A percentile compares a stretch with the other conserved stretches of the same genome.
Evolutionary conservation across 768 basidiomycete species (phyloP).

Genomic region (Rhodotorula graminis): DNA sequence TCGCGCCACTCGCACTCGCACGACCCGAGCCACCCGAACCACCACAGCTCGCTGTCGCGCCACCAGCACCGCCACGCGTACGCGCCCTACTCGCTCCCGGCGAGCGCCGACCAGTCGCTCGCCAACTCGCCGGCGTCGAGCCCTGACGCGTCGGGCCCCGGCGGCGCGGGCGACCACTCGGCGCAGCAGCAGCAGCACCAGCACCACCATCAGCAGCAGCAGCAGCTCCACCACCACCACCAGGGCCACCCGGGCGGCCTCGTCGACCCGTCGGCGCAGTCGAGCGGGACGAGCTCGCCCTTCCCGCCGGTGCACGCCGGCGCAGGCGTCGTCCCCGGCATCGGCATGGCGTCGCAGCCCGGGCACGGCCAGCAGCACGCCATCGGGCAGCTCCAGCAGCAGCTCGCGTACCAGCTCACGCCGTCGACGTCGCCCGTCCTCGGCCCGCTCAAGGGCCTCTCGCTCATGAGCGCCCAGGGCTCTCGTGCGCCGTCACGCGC

Average conservation of each 20-base stretch:
- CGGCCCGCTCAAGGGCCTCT: constrained; percentile 35
- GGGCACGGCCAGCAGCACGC: constrained; percentile 30
- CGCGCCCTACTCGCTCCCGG: constrained; percentile 32
- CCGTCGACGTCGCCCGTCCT: constrained; percentile 33
- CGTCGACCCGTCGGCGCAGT: background rate
- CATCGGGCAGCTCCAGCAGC: constrained; percentile 32
- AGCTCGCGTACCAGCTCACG: constrained; percentile 29
- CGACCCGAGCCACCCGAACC: constrained; percentile 34
- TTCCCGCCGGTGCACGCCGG: constrained; percentile 18
- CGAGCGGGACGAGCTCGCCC: constrained; percentile 1
- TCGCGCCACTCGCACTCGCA: constrained; percentile 37
- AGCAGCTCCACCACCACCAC: too few species aligned
- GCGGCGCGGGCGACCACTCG: background rate
- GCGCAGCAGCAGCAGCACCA: background rate
- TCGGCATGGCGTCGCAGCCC: constrained; percentile 34
- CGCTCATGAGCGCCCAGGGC: constrained; percentile 26
- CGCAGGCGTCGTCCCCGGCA: constrained; percentile 24
- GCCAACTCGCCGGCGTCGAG: constrained; percentile 23
- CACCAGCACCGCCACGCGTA: constrained; percentile 36
- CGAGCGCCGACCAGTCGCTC: constrained; percentile 9
- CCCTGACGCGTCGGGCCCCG: background rate
- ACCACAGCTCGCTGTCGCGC: constrained; percentile 28
- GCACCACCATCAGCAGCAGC: too few species aligned
- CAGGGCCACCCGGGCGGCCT: too few species aligned
- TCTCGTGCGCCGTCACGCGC: constrained; percentile 17